Percentiles rank a stretch among this genome's conserved stretches.
These are phyloP conservation scores for Trametes cinnabarina DNA, from an alignment of 768 basidiomycete genomes.

Conservation along the genomic window DNA sequence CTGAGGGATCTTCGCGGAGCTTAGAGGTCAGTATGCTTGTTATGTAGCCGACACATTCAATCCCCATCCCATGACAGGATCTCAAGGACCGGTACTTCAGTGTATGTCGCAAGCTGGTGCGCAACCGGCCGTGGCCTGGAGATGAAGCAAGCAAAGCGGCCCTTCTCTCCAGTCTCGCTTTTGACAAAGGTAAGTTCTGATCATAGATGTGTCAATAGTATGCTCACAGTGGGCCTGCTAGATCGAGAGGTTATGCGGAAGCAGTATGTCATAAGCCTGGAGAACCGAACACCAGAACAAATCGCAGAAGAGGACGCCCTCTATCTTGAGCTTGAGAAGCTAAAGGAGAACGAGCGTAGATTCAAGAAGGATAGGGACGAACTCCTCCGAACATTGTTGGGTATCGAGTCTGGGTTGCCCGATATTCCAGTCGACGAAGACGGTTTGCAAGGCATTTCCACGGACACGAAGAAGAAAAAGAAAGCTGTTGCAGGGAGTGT, in stretches of 20 bases:
- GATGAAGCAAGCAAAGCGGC: slow-evolving; percentile 71
- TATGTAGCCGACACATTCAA: too few relatives aligned
- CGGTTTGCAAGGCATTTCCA: slow-evolving; percentile 42
- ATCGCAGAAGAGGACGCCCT: slow-evolving; percentile 94
- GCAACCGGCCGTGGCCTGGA: slow-evolving; percentile 80
- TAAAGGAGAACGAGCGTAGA: slow-evolving; percentile 87
- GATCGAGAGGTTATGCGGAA: slow-evolving; percentile 88
- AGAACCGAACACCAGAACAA: slow-evolving; percentile 83
- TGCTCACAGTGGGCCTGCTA: slow-evolving; percentile 28
- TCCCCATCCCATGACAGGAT: slow-evolving; percentile 51
- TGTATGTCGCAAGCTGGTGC: slow-evolving; percentile 83
- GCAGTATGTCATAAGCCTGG: slow-evolving; percentile 82
- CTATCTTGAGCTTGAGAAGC: slow-evolving; percentile 89
- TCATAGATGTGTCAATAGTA: background rate
- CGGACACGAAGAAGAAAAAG: slow-evolving; percentile 62
- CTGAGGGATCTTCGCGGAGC: slow-evolving; percentile 43
- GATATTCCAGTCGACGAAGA: slow-evolving; percentile 71
- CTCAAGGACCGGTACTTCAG: slow-evolving; percentile 93
- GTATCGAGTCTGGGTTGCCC: slow-evolving; percentile 83
- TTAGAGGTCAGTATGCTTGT: slow-evolving; percentile 66
- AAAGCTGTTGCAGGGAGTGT: slow-evolving; percentile 36
- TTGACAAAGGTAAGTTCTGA: slow-evolving; percentile 73
- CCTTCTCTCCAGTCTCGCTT: slow-evolving; percentile 69
- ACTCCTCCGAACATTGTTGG: slow-evolving; percentile 76
- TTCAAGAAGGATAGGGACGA: slow-evolving; percentile 90